Percentiles rank a stretch among this genome's conserved stretches.
Evolutionary conservation across 139 green algal genomes (phyloP).

Genomic region (Volvox africanus): DNA sequence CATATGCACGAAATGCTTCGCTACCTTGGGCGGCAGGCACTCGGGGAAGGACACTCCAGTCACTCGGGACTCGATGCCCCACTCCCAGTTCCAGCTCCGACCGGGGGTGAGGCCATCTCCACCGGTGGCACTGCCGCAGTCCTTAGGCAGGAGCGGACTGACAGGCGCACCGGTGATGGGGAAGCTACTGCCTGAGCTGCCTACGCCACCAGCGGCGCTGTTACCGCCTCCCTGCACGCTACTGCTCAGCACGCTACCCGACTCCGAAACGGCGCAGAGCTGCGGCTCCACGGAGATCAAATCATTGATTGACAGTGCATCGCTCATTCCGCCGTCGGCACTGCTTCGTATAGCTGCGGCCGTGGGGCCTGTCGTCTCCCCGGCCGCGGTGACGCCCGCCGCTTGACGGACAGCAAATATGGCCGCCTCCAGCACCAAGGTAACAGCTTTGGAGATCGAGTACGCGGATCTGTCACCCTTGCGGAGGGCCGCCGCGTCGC

Average conservation of each 20-base stretch:
- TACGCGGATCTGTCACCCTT: neutral
- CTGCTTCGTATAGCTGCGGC: neutral
- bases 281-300: neutral
- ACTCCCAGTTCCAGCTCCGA: constrained; percentile 19
- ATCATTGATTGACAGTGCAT: neutral
- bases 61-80: neutral
- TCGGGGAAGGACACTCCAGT: constrained; percentile 12
- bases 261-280: neutral
- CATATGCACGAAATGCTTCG: neutral
- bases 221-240: neutral
- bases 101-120: neutral
- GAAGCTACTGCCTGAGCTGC: neutral
- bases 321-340: neutral
- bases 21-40: constrained; percentile 20
- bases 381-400: neutral
- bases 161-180: neutral
- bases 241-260: neutral
- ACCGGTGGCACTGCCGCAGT: neutral
- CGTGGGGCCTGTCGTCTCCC: too few species aligned
- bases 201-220: too few species aligned
- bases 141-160: neutral
- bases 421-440: constrained; percentile 1
- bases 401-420: neutral
- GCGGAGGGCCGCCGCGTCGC: neutral
- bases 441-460: neutral